Conservation (phyloP, 1,284 basidiomycete species). For the Trichosporon asahii region DNA sequence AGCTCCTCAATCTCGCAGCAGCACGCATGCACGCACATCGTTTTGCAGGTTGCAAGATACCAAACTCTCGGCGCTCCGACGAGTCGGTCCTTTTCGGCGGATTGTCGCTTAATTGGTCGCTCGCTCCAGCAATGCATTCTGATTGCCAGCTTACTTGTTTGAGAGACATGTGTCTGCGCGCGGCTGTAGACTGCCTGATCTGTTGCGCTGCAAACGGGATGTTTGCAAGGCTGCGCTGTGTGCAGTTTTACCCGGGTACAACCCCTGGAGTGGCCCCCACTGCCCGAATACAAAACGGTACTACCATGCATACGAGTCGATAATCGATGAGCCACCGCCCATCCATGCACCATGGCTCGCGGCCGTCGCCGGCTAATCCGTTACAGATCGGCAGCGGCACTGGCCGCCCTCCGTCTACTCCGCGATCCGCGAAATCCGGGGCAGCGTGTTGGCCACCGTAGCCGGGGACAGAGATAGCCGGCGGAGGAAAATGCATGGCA, state of each 20-base stretch:
- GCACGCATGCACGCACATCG: not conserved
- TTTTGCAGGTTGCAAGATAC: not conserved
- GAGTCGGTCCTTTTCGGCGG: constrained; percentile 4
- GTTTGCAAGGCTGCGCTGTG: too few species aligned
- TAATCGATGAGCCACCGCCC: not conserved
- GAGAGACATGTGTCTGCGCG: not conserved
- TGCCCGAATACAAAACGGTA: not conserved
- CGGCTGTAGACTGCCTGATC: too few species aligned
- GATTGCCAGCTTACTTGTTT: too few species aligned
- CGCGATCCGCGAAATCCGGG: not conserved
- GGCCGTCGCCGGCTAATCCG: not conserved
- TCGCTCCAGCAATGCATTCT: not conserved
- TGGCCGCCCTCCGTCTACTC: not conserved
- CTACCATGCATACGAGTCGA: not conserved
- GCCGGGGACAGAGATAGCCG: not conserved
- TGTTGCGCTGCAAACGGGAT: too few species aligned
- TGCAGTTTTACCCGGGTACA: not conserved
- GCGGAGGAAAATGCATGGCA: not conserved
- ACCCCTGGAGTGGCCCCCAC: not conserved
- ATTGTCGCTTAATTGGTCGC: not conserved
- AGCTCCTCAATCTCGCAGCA: not conserved
- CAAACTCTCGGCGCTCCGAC: constrained; percentile 1
- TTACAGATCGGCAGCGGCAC: constrained; percentile 1
- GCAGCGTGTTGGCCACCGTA: not conserved
- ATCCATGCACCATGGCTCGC: not conserved